These are phyloP conservation scores for Micromonas pusilla DNA, from an alignment of 139 green algal genomes.

Conservation along the genomic window DNA sequence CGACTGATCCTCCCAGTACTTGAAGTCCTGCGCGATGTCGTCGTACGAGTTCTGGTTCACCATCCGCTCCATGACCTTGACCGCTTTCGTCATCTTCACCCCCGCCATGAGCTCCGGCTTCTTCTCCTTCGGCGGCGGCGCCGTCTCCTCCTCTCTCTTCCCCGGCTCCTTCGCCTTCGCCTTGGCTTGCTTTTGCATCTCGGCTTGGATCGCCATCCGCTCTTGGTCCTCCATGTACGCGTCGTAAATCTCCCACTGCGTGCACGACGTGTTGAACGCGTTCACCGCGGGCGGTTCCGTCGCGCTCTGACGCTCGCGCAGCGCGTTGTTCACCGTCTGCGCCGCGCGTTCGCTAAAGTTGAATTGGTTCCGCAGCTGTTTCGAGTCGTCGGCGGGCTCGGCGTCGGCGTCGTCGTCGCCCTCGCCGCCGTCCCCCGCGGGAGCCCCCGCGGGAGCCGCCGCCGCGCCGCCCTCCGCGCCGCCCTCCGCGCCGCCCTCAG, in stretches of 20 bases:
- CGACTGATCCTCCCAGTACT: constrained; percentile 87
- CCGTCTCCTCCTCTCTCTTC: constrained; percentile 10
- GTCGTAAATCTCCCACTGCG: constrained; percentile 84
- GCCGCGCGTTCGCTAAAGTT: constrained; percentile 79
- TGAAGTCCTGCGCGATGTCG: constrained; percentile 85
- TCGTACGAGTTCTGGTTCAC: constrained; percentile 79
- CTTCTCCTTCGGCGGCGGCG: constrained; percentile 20
- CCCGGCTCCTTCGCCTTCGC: constrained; percentile 11
- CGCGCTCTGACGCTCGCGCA: constrained; percentile 54
- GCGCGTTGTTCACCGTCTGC: constrained; percentile 44
- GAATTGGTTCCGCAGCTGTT: constrained; percentile 83
- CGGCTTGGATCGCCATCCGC: constrained; percentile 54
- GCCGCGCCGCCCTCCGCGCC: constrained; percentile 42
- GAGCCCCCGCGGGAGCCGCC: constrained; percentile 36
- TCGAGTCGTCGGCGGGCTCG: constrained; percentile 51
- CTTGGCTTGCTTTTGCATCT: constrained; percentile 45
- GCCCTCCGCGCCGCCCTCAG: background rate
- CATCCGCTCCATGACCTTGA: constrained; percentile 77
- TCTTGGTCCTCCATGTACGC: constrained; percentile 81
- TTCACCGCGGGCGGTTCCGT: constrained; percentile 70
- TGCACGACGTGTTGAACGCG: constrained; percentile 29
- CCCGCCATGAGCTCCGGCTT: constrained; percentile 36
- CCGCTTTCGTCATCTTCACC: constrained; percentile 34
- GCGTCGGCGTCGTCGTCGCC: constrained; percentile 21
- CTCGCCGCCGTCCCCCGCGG: constrained; percentile 8